Base-by-base conservation (phyloP, 2,329 filamentous ascomycete species). In the Pseudocercospora eumusae region DNA sequence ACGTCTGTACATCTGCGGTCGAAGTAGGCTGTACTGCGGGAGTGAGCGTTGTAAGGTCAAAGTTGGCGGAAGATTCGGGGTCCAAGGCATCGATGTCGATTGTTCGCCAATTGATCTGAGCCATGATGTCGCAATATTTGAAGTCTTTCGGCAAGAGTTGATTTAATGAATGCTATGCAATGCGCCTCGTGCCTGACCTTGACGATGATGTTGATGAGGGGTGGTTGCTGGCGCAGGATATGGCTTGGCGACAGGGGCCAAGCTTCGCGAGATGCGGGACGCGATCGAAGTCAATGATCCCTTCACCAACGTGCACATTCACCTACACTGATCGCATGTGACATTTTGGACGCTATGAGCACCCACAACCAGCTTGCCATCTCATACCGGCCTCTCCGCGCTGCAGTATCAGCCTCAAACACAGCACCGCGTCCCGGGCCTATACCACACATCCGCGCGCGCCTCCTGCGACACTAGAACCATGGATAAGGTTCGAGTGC, bases 51-150 rank as follows among this genome's bases (percentile, higher is more conserved):
- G 88, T 85, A 66, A 91, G 87, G 79, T 96, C 91, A 81, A 98
- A 98, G 85, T 97, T 98, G 78, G 86, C 81, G 68, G 90, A 86
- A 71, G 92, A 95, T 78, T 98, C 93, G 63, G 93, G 91, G 77
- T 95, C 90, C 71, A 96, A 85, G 70, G 89, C 88, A 76, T 97
- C 93, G 77, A 97, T 89, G 84, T 97, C 92, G 83, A 97, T 95
- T 69, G 92, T 96, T 77, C 93, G 91, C 81, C 85, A 88, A 76
- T 88, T 88, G 78, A 85, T 76, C 59, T 75, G 72, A 20, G 63
- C 55, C 58, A 63, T 65, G 27, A 21, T 62, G 52, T 23, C 40
- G 53, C 18, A 36, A 56, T 59, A 7, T 44, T 49, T 57, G 23
- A 20, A 58, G 40, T 18, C 36, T 40, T 18, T 3, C 36, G 18